Conservation (phyloP, 305 asterid genomes). For the Plantago lanceolata region DNA sequence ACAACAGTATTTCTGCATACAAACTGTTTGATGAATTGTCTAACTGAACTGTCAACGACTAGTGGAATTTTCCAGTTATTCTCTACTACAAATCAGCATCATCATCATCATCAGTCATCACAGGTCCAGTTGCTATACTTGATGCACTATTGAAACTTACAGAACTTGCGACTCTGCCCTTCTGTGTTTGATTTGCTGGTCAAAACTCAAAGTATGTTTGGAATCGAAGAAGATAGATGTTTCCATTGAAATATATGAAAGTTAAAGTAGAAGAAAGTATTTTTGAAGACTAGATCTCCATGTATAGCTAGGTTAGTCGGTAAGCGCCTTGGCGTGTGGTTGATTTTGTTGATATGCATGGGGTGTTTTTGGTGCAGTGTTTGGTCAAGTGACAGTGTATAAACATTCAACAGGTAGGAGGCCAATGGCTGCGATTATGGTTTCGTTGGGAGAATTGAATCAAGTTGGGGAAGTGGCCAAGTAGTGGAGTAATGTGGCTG, state of each 20-base stretch:
- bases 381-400: no score
- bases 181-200: conserved; percentile 78
- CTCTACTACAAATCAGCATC: conserved; percentile 12
- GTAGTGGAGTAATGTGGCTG: no score
- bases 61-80: conserved; percentile 28
- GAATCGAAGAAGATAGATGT: conserved; percentile 62
- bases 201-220: conserved; percentile 59
- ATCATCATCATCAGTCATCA: no score
- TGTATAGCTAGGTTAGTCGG: no score
- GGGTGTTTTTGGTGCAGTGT: no score
- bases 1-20: no score
- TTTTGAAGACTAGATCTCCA: conserved; percentile 34
- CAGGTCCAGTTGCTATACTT: conserved; percentile 43
- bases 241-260: conserved; percentile 44
- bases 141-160: conserved; percentile 54
- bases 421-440: no score
- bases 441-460: no score
- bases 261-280: conserved; percentile 50
- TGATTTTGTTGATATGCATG: no score
- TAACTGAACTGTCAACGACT: conserved; percentile 4
- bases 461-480: no score
- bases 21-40: conserved; percentile 34
- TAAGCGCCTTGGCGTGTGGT: no score
- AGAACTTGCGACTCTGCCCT: conserved; percentile 76
- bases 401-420: no score